These are phyloP conservation scores for Coleophoma eucalyptorum DNA, from an alignment of 2,329 filamentous ascomycete species.

Conservation along the genomic window DNA sequence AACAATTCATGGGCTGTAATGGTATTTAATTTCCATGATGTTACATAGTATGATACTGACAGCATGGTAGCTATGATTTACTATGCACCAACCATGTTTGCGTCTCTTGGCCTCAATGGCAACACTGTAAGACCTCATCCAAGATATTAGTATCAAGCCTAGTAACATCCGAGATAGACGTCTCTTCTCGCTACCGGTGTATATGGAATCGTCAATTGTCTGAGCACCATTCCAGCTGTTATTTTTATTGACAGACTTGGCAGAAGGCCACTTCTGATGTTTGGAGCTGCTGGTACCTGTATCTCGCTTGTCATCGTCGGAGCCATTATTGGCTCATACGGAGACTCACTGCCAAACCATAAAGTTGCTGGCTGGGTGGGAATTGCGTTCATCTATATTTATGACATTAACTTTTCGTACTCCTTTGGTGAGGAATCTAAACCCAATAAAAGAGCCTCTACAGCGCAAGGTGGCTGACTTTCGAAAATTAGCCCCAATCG, in stretches of 20 bases:
- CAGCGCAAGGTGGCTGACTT: slow-evolving; percentile 27
- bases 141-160: not conserved
- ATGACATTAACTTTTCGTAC: slow-evolving; percentile 36
- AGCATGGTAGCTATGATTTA: slow-evolving; percentile 18
- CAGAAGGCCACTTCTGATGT: slow-evolving; percentile 34
- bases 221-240: slow-evolving; percentile 35
- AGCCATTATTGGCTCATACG: slow-evolving; percentile 45
- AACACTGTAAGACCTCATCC: slow-evolving; percentile 26
- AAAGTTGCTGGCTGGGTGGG: slow-evolving; percentile 52
- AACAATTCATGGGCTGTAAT: slow-evolving; percentile 26
- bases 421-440: slow-evolving; percentile 9
- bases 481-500: slow-evolving; percentile 45
- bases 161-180: slow-evolving; percentile 10
- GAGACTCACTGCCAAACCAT: slow-evolving; percentile 40
- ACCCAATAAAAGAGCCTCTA: not conserved
- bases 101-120: slow-evolving; percentile 34
- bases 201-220: slow-evolving; percentile 50
- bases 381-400: slow-evolving; percentile 55
- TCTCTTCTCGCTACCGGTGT: slow-evolving; percentile 54
- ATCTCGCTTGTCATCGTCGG: slow-evolving; percentile 53
- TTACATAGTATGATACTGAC: too few relatives aligned
- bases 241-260: slow-evolving; percentile 25
- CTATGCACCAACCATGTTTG: slow-evolving; percentile 43
- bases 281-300: slow-evolving; percentile 44
- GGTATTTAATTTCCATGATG: not conserved